A percentile compares a stretch with the other conserved stretches of the same genome.
Conservation (phyloP, 2,329 filamentous ascomycete genomes). For the Cyanodermella asteris region DNA sequence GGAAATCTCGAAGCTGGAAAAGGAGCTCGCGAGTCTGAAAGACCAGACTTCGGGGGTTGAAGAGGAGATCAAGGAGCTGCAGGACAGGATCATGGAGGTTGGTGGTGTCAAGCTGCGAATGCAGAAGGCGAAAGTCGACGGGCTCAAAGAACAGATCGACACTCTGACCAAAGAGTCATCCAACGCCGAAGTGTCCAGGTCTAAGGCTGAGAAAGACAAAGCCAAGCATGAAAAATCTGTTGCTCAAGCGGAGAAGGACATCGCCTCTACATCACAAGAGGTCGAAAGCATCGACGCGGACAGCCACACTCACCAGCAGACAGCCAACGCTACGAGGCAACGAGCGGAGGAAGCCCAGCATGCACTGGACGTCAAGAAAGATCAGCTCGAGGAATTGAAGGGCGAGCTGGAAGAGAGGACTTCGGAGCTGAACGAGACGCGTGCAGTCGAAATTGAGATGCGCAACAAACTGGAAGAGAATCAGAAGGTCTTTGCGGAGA, state of each 20-base stretch:
- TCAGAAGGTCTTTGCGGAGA: conserved; percentile 69
- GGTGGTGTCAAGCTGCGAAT: conserved; percentile 80
- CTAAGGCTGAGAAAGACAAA: conserved; percentile 84
- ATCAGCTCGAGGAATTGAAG: conserved; percentile 60
- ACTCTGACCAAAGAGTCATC: conserved; percentile 64
- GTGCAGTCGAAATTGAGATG: conserved; percentile 90
- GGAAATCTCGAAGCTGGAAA: conserved; percentile 51
- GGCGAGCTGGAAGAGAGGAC: conserved; percentile 70
- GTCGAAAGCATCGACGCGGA: conserved; percentile 51
- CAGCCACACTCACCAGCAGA: conserved; percentile 57
- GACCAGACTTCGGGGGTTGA: conserved; percentile 77
- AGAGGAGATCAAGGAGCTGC: conserved; percentile 73
- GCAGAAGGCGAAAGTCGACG: conserved; percentile 79
- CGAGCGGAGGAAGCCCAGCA: conserved; percentile 65
- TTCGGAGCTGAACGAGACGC: conserved; percentile 66
- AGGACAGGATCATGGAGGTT: conserved; percentile 96
- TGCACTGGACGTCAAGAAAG: conserved; percentile 54
- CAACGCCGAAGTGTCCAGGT: conserved; percentile 65
- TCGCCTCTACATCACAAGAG: conserved; percentile 49
- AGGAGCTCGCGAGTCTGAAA: conserved; percentile 59
- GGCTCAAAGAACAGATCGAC: conserved; percentile 65
- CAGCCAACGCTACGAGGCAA: conserved; percentile 47
- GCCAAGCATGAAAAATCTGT: conserved; percentile 69
- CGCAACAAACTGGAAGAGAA: conserved; percentile 93
- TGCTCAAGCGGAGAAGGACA: conserved; percentile 56